phyloP scores from a whole-genome alignment of 139 green algal species.

The Pleodorina starrii region DNA sequence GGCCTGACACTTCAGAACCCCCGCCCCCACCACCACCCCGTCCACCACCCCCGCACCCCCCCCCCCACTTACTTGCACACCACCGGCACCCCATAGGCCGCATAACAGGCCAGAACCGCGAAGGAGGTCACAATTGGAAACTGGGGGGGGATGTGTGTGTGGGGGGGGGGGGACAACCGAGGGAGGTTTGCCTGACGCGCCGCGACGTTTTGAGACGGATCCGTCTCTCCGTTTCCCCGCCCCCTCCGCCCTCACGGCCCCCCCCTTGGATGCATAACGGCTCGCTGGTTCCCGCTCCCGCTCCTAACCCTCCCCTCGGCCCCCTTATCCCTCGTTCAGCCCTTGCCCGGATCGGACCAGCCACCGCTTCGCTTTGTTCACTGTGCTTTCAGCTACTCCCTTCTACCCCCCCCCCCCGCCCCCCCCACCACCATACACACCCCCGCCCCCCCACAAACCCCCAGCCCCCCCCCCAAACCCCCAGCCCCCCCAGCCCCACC shows the following conservation, averaged over 20 bases:
- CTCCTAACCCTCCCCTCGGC: no score
- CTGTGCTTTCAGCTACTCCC: no score
- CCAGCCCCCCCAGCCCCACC: no score
- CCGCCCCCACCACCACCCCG: no score
- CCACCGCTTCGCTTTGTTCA: no score
- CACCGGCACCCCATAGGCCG: constrained; percentile 14
- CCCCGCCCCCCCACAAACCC: no score
- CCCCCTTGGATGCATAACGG: not conserved
- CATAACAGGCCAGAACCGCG: constrained; percentile 24
- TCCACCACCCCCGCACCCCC: not conserved
- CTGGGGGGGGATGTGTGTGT: not conserved
- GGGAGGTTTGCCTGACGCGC: not conserved
- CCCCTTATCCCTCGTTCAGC: no score
- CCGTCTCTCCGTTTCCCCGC: not conserved
- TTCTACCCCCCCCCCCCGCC: no score
- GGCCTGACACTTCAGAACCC: not conserved
- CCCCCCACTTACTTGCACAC: constrained; percentile 18
- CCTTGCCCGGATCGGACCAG: no score
- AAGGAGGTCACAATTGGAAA: constrained; percentile 18
- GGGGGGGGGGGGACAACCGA: not conserved
- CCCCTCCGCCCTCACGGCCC: not conserved
- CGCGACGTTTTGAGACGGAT: no score
- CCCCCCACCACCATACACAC: no score
- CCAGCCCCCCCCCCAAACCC: no score
- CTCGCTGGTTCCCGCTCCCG: not conserved